Conservation (phyloP, 305 asterid genomes). For the Fraxinus greggii region DNA sequence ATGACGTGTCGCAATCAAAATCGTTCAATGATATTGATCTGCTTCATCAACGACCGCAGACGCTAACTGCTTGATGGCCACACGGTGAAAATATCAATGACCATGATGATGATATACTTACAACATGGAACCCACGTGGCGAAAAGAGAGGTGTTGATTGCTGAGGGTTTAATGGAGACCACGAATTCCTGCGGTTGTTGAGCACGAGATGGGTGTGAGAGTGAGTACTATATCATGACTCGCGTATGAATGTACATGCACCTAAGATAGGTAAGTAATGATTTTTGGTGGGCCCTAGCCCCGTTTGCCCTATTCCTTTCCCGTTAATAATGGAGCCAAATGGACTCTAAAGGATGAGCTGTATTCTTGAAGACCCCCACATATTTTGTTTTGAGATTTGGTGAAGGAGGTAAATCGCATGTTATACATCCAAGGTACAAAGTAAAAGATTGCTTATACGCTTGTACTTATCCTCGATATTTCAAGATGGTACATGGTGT, state of each 20-base stretch:
- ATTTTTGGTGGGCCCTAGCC: neutral
- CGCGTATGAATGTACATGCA: neutral
- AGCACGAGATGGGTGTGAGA: constrained; percentile 18
- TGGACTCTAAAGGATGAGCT: too few relatives aligned
- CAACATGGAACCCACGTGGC: constrained; percentile 28
- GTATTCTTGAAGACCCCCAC: too few relatives aligned
- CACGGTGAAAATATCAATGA: neutral
- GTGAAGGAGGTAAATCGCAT: too few relatives aligned
- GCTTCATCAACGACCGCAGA: constrained; percentile 7
- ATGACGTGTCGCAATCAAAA: constrained; percentile 16
- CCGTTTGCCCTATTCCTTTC: too few relatives aligned
- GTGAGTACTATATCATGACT: neutral
- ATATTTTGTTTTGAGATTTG: too few relatives aligned
- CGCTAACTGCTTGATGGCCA: neutral
- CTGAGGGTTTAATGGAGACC: constrained; percentile 29
- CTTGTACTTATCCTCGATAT: too few relatives aligned
- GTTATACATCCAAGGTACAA: too few relatives aligned
- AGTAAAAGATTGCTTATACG: too few relatives aligned
- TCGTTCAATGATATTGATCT: neutral
- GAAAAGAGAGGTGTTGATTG: neutral
- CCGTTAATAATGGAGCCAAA: too few relatives aligned
- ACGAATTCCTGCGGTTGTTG: constrained; percentile 27
- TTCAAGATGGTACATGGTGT: too few relatives aligned
- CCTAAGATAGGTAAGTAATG: neutral
- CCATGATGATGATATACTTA: neutral